These are phyloP conservation scores for Lepidium sativum DNA, from an alignment of 345 rosid genomes.

Conservation along the genomic window DNA sequence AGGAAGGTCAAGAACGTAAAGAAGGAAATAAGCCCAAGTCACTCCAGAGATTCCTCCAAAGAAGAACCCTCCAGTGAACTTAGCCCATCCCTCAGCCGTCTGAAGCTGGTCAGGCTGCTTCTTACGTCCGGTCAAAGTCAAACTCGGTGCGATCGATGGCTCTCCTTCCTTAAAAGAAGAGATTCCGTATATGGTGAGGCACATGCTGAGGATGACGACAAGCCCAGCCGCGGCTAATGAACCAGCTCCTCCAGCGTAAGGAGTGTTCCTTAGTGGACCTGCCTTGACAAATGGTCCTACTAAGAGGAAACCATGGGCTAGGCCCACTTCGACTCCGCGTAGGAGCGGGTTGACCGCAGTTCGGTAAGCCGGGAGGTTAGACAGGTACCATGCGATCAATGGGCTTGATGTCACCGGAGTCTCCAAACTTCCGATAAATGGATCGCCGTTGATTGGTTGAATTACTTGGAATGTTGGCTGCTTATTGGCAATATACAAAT, in stretches of 20 bases:
- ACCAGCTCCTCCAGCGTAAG: conserved; percentile 64
- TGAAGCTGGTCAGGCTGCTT: conserved; percentile 91
- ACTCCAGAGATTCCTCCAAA: conserved; percentile 96
- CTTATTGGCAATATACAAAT: background rate
- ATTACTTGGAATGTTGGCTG: conserved; percentile 92
- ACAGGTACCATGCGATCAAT: conserved; percentile 85
- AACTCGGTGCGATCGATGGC: conserved; percentile 64
- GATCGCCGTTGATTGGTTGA: conserved; percentile 95
- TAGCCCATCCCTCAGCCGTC: conserved; percentile 92
- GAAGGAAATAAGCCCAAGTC: conserved; percentile 88
- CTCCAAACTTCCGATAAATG: conserved; percentile 95
- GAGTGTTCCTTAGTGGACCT: conserved; percentile 89
- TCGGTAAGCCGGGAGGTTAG: conserved; percentile 90
- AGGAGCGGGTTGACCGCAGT: conserved; percentile 95
- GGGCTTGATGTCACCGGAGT: conserved; percentile 95
- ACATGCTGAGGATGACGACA: conserved; percentile 71
- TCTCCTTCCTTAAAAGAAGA: conserved; percentile 78
- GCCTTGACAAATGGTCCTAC: conserved; percentile 89
- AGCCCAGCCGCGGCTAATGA: conserved; percentile 85
- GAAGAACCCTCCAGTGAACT: conserved; percentile 90
- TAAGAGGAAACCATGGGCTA: conserved; percentile 79
- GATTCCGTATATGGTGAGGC: conserved; percentile 80
- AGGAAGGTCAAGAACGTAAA: conserved; percentile 82
- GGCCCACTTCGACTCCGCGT: conserved; percentile 74
- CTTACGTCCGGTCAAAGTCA: conserved; percentile 90